These are phyloP conservation scores for Juncus inflexus DNA, from an alignment of 176 grass and related monocot species.

Conservation along the genomic window DNA sequence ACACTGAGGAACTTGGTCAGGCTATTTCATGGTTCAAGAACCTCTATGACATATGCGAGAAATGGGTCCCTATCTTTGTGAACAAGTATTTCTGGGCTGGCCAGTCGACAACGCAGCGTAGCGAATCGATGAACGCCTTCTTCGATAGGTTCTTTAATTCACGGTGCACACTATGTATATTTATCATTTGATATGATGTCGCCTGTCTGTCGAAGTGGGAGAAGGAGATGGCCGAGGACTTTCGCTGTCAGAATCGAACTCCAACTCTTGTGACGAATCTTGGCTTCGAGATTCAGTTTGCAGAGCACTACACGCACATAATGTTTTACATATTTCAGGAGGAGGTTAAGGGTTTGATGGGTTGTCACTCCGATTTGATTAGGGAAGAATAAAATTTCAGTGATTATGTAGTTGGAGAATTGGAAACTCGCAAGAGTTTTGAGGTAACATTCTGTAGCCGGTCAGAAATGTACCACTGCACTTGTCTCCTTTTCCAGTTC, in stretches of 20 bases:
- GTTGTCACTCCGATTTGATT: too few species aligned
- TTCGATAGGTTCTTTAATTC: conserved; percentile 88
- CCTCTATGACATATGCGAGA: conserved; percentile 62
- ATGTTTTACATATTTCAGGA: conserved; percentile 96
- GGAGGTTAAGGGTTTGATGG: conserved; percentile 97
- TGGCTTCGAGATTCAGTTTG: conserved; percentile 91
- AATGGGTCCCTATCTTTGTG: conserved; percentile 87
- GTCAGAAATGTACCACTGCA: too few species aligned
- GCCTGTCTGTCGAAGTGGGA: conserved; percentile 80
- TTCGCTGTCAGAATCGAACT: conserved; percentile 86
- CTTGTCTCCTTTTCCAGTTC: too few species aligned
- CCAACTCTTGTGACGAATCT: conserved; percentile 80
- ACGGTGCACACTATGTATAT: conserved; percentile 78
- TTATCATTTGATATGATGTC: conserved; percentile 75
- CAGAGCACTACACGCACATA: conserved; percentile 86
- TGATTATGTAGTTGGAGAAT: too few species aligned
- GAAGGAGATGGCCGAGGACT: conserved; percentile 89
- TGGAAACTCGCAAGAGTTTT: too few species aligned
- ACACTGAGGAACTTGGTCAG: too few species aligned
- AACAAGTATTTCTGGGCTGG: conserved; percentile 80
- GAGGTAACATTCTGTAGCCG: too few species aligned
- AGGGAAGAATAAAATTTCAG: too few species aligned
- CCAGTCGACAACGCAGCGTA: conserved; percentile 71
- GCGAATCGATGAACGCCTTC: conserved; percentile 62
- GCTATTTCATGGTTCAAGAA: conserved; percentile 76